These are phyloP conservation scores for Schizopora paradoxa DNA, from an alignment of 1,284 basidiomycete species.

Conservation along the genomic window DNA sequence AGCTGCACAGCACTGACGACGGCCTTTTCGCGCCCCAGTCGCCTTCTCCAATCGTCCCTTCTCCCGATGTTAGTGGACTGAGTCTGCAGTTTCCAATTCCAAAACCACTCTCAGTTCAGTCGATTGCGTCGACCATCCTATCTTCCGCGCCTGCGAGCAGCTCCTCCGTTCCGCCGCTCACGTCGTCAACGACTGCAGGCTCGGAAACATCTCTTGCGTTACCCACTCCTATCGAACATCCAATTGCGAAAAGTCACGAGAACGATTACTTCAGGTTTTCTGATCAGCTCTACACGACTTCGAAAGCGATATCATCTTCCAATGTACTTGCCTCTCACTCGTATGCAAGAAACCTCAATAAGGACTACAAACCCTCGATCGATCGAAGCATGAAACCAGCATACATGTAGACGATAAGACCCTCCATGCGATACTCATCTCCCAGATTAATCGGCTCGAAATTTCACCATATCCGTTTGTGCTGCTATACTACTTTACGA, in stretches of 20 bases:
- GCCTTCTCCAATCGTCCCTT: neutral
- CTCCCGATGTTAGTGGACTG: conserved; percentile 14
- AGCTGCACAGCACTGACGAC: conserved; percentile 1
- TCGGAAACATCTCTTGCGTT: conserved; percentile 10
- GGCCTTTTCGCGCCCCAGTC: neutral
- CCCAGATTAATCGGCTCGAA: no score
- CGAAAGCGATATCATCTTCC: no score
- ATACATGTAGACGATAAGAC: no score
- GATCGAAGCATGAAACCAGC: no score
- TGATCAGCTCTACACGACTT: no score
- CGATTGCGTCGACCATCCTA: conserved; percentile 14
- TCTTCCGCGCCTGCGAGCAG: conserved; percentile 6
- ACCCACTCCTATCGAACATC: no score
- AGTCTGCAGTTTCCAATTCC: conserved; percentile 17
- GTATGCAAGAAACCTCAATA: conserved; percentile 14
- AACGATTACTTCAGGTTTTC: no score
- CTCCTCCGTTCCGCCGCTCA: conserved; percentile 11
- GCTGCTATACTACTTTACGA: no score
- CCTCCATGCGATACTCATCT: no score
- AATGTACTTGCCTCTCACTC: no score
- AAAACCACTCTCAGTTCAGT: conserved; percentile 13
- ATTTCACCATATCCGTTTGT: no score
- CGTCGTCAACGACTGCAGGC: conserved; percentile 10
- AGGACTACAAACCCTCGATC: conserved; percentile 1
- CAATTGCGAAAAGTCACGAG: no score